Evolutionary conservation across 257 asterid genomes (phyloP), one percentile per base, ranked within the genome.

Genomic region (Osmanthus fragrans): DNA sequence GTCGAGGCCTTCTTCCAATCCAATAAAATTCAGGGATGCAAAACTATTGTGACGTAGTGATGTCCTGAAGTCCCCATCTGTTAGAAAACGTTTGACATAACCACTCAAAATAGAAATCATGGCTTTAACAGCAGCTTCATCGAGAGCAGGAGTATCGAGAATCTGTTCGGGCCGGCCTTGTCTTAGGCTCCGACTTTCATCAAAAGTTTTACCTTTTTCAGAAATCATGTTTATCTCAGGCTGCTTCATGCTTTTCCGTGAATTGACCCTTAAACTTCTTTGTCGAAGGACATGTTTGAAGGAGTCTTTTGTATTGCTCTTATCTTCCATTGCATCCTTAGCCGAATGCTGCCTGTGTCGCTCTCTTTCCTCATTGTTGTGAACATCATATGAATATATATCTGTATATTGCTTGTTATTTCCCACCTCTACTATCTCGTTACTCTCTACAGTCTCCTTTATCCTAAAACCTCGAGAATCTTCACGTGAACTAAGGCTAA

Each of bases 101-200:
- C 88, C 87, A 68, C 82, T 86, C 75, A 93, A 79, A 82, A 93
- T 87, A n/a, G 97, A 90, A 78, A 90, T 79, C 73, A 93, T 69
- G 45, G 97, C 98, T 85, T 86, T 89, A 66, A 87, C 76, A 39
- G 98, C 96, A 13, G 82, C 91, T 81, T 87, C 94, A 75, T 93
- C 94, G 9, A 93, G 92, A 79, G 97, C 84, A 7, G 96, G 97
- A 73, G 80, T 73, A 68, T 75, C 86, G 21, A 77, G 25, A 49
- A 76, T 81, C 64, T 84, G 85, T 25, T 88, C 90, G 68, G 79
- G 36, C 70, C 70, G 80, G 19, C 74, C 80, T 40, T 86, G 79
- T 80, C 79, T 86, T 23, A 42, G 30, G 72, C 85, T 82, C 74
- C 71, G 80, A 34, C 74, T 74, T 37, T 84, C 88, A 21, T 77